phyloP scores from a whole-genome alignment of 257 asterid species.

The Solanum neorickii region DNA sequence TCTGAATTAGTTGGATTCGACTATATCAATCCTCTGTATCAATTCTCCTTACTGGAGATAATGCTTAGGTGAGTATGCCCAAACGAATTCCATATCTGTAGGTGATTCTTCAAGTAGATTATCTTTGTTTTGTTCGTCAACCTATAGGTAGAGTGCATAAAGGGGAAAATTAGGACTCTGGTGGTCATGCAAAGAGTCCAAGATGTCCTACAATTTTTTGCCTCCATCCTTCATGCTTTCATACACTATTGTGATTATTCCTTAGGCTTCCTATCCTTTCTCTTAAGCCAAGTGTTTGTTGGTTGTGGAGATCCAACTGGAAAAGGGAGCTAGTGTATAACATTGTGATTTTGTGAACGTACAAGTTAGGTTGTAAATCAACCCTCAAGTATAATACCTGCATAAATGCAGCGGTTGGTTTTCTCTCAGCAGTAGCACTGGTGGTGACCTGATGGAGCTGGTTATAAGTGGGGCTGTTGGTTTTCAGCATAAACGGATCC shows the following conservation, averaged over 20 bases:
- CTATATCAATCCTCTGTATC: neutral
- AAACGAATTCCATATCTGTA: neutral
- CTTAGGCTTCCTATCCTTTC: neutral
- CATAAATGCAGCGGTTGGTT: neutral
- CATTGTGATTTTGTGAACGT: neutral
- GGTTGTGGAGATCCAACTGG: neutral
- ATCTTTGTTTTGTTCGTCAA: neutral
- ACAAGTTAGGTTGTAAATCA: neutral
- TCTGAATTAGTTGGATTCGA: neutral
- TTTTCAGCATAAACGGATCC: neutral
- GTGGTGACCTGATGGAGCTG: neutral
- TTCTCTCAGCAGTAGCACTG: neutral
- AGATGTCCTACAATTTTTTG: neutral
- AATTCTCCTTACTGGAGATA: neutral
- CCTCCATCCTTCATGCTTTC: neutral
- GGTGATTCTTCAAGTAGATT: neutral
- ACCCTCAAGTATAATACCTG: neutral
- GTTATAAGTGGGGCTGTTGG: neutral
- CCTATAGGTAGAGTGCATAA: neutral
- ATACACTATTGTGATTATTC: neutral
- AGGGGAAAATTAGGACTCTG: neutral
- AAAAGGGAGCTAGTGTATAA: neutral
- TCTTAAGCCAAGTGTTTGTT: neutral
- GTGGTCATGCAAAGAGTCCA: neutral
- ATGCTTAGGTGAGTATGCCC: neutral